phyloP scores from a whole-genome alignment of 2,329 filamentous ascomycete genomes.

The Epicoccum nigrum region DNA sequence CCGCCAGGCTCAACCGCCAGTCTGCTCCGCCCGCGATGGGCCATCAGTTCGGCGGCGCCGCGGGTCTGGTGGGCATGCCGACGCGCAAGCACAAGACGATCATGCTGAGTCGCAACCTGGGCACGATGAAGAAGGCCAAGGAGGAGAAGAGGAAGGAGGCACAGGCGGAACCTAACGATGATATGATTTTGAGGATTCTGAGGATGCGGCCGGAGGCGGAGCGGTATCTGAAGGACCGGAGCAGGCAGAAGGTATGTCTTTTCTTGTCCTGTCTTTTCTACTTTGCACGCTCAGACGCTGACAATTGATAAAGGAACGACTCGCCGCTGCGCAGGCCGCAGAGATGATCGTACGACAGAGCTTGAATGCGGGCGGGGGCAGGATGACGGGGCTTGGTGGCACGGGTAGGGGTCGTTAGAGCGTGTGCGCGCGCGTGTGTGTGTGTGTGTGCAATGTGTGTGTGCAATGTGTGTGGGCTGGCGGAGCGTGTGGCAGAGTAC shows the following conservation, averaged over 20 bases:
- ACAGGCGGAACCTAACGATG: conserved; percentile 94
- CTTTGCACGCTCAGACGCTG: neutral
- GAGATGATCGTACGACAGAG: conserved; percentile 96
- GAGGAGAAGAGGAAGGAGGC: conserved; percentile 95
- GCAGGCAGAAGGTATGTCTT: conserved; percentile 72
- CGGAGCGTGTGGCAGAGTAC: too few relatives aligned
- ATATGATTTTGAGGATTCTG: conserved; percentile 95
- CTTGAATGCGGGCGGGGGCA: conserved; percentile 65
- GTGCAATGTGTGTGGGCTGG: too few relatives aligned
- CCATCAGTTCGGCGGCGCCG: conserved; percentile 58
- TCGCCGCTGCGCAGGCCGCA: conserved; percentile 87
- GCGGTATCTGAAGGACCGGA: conserved; percentile 85
- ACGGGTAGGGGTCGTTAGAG: conserved; percentile 13
- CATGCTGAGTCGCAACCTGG: conserved; percentile 91
- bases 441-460: too few relatives aligned
- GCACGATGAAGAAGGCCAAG: conserved; percentile 94
- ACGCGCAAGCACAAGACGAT: conserved; percentile 64
- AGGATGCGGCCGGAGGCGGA: conserved; percentile 93
- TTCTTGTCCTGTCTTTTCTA: neutral
- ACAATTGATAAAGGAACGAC: conserved; percentile 64
- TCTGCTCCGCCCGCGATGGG: conserved; percentile 68
- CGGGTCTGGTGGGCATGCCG: conserved; percentile 67
- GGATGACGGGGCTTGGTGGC: conserved; percentile 54
- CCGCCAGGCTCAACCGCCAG: conserved; percentile 65
- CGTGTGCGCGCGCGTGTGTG: too few relatives aligned